Percentiles rank a stretch among this genome's conserved stretches.
Conservation (phyloP, 345 rosid genomes). For the Anacardium occidentale region DNA sequence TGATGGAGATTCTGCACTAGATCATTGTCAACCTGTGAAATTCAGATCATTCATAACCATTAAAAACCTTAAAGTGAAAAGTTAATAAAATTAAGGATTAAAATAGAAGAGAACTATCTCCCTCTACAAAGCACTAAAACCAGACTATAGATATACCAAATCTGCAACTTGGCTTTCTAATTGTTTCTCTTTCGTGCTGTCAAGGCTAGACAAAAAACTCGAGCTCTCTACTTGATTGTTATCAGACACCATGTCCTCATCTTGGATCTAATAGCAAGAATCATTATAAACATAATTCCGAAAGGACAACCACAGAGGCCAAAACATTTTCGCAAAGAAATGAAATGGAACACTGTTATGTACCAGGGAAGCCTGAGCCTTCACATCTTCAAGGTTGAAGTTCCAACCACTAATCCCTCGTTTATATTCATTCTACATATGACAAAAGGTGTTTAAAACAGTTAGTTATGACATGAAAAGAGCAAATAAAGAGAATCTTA, state of each 20-base stretch:
- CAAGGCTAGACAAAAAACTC: slow-evolving; percentile 46
- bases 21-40: slow-evolving; percentile 57
- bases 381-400: slow-evolving; percentile 94
- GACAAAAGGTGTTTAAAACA: neutral
- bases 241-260: slow-evolving; percentile 64
- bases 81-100: slow-evolving; percentile 12
- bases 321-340: slow-evolving; percentile 5
- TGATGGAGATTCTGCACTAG: slow-evolving; percentile 32
- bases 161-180: slow-evolving; percentile 39
- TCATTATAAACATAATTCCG: slow-evolving; percentile 2
- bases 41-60: slow-evolving; percentile 24
- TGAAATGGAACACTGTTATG: slow-evolving; percentile 27
- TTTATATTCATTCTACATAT: slow-evolving; percentile 87
- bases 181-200: slow-evolving; percentile 46
- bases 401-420: slow-evolving; percentile 98
- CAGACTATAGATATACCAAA: slow-evolving; percentile 33
- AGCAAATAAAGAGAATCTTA: neutral
- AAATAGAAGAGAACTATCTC: slow-evolving; percentile 9
- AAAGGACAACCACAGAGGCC: neutral
- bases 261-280: slow-evolving; percentile 68
- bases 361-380: slow-evolving; percentile 99
- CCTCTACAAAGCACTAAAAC: slow-evolving; percentile 15
- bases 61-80: slow-evolving; percentile 3
- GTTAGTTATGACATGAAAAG: slow-evolving; percentile 12
- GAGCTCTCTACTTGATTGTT: slow-evolving; percentile 50